Conservation (phyloP, 345 rosid species). For the Erodium maritimum region DNA sequence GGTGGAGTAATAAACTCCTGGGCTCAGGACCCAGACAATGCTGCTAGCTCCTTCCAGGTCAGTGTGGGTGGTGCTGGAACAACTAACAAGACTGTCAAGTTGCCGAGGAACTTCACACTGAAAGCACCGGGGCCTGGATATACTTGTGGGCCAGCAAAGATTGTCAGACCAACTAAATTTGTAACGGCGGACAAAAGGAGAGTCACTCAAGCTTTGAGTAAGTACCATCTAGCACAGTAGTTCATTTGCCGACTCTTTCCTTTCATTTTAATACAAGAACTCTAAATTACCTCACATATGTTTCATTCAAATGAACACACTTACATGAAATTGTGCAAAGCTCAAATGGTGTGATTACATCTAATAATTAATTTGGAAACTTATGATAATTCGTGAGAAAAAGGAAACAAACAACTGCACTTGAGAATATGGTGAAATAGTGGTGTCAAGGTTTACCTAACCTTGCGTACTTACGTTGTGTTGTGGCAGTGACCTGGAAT, state of each 20-base stretch:
- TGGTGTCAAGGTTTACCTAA: too few relatives aligned
- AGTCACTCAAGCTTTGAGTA: conserved; percentile 38
- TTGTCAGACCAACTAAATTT: conserved; percentile 23
- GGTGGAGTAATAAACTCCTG: conserved; percentile 45
- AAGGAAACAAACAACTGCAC: too few relatives aligned
- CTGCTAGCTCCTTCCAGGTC: conserved; percentile 41
- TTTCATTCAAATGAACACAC: not conserved
- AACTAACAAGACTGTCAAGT: conserved; percentile 22
- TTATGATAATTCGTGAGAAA: too few relatives aligned
- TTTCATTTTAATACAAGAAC: not conserved
- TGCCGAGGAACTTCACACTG: conserved; percentile 41
- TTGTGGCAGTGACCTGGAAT: conserved; percentile 56
- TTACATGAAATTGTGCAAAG: too few relatives aligned
- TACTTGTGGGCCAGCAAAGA: conserved; percentile 28
- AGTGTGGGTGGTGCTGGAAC: conserved; percentile 46
- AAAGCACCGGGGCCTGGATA: conserved; percentile 51
- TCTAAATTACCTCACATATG: not conserved
- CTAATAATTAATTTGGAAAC: too few relatives aligned
- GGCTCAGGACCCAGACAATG: conserved; percentile 33
- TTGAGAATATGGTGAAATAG: too few relatives aligned
- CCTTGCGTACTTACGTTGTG: too few relatives aligned
- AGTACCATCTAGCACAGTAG: too few relatives aligned
- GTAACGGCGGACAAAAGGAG: conserved; percentile 35
- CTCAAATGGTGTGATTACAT: too few relatives aligned
- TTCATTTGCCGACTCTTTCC: not conserved